Evolutionary conservation across 2,329 filamentous ascomycete species (phyloP).

Genomic region (Trichophyton simii): DNA sequence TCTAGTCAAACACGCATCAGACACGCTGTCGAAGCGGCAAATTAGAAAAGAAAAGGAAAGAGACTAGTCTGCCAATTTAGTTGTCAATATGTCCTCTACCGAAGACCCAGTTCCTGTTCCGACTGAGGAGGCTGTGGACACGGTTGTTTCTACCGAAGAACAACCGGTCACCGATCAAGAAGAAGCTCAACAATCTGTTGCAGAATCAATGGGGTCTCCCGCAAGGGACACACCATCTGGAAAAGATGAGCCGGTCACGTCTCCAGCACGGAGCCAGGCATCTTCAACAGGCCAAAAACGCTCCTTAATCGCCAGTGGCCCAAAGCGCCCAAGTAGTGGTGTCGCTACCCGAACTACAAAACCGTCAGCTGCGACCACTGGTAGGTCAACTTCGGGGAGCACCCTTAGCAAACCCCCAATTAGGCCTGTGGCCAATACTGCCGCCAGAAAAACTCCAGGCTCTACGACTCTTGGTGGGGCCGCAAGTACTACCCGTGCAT

Average conservation of each 20-base stretch:
- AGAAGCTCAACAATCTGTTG: background rate
- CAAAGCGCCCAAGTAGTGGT: conserved; percentile 20
- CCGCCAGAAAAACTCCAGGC: conserved; percentile 23
- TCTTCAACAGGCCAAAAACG: conserved; percentile 21
- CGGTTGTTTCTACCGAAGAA: background rate
- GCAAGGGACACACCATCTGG: conserved; percentile 21
- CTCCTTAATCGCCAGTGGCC: conserved; percentile 24
- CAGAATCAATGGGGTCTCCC: conserved; percentile 5
- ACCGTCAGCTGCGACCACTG: conserved; percentile 16
- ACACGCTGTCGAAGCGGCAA: background rate
- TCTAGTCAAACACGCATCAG: background rate
- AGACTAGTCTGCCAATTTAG: background rate
- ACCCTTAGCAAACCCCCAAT: conserved; percentile 35
- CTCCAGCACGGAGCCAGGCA: background rate
- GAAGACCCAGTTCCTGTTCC: conserved; percentile 25
- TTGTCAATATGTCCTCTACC: conserved; percentile 15
- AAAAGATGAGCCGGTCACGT: background rate
- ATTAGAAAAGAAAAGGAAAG: too few relatives aligned
- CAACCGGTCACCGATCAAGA: background rate
- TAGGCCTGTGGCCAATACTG: conserved; percentile 23
- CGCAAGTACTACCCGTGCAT: conserved; percentile 26
- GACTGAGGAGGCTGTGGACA: conserved; percentile 12
- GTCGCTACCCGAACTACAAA: conserved; percentile 19
- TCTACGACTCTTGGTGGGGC: conserved; percentile 22
- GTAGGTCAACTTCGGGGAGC: conserved; percentile 23